phyloP scores from a whole-genome alignment of 2,329 filamentous ascomycete genomes.

The Ceratocystis huliohia region DNA sequence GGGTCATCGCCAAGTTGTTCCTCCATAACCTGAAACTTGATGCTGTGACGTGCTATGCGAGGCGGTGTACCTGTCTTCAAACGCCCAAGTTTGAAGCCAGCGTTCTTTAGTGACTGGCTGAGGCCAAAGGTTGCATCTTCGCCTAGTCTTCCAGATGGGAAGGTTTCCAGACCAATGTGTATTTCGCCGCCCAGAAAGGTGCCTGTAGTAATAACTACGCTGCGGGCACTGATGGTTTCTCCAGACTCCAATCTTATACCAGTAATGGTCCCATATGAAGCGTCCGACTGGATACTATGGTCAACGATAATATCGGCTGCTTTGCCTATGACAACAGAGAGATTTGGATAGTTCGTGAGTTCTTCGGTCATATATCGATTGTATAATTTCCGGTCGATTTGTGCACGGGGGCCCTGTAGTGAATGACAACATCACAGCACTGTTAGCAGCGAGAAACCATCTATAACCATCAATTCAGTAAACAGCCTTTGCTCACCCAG shows the following conservation, averaged over 20 bases:
- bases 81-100: conserved; percentile 78
- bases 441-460: neutral
- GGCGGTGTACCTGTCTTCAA: conserved; percentile 95
- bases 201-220: conserved; percentile 88
- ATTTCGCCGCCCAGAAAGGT: conserved; percentile 95
- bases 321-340: conserved; percentile 71
- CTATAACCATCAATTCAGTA: too few relatives aligned
- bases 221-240: conserved; percentile 63
- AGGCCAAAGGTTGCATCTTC: conserved; percentile 87
- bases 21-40: conserved; percentile 62
- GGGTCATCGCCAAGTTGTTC: conserved; percentile 71
- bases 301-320: conserved; percentile 72
- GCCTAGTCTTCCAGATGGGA: conserved; percentile 80
- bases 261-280: conserved; percentile 43
- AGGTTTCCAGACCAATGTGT: conserved; percentile 77
- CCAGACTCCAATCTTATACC: conserved; percentile 82
- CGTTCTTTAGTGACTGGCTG: conserved; percentile 77
- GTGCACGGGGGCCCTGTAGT: conserved; percentile 64
- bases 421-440: neutral
- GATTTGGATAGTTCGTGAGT: conserved; percentile 60
- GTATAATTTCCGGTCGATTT: conserved; percentile 87
- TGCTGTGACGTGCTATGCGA: conserved; percentile 66
- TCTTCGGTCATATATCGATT: conserved; percentile 84
- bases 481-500: conserved; percentile 43
- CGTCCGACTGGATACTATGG: conserved; percentile 43